A percentile compares a stretch with the other conserved stretches of the same genome.
These are phyloP conservation scores for Chaetomium globosum DNA, from an alignment of 2,329 filamentous ascomycete genomes.

Conservation along the genomic window DNA sequence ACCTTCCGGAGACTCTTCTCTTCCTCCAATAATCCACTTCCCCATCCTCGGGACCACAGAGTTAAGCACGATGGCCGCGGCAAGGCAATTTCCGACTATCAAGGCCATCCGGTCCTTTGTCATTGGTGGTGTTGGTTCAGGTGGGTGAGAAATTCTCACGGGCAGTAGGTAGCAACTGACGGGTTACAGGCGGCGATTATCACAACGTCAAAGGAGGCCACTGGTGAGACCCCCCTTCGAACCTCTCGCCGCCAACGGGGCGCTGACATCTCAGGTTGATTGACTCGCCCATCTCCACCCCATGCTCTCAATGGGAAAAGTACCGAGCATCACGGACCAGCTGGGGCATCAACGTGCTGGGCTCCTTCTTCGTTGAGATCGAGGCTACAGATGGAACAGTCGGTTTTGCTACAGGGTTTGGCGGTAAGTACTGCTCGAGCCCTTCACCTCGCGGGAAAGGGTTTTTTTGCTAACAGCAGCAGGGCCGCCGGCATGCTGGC, in stretches of 20 bases:
- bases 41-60: not conserved
- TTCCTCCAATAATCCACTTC: not conserved
- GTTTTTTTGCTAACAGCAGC: slow-evolving; percentile 24
- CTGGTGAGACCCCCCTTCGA: slow-evolving; percentile 52
- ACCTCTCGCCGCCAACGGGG: not conserved
- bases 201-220: slow-evolving; percentile 83
- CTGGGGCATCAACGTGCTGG: slow-evolving; percentile 94
- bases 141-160: slow-evolving; percentile 43
- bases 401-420: slow-evolving; percentile 91
- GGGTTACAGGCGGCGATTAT: slow-evolving; percentile 71
- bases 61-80: slow-evolving; percentile 49
- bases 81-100: slow-evolving; percentile 70
- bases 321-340: slow-evolving; percentile 86
- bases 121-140: slow-evolving; percentile 62
- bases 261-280: slow-evolving; percentile 70
- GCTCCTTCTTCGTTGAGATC: slow-evolving; percentile 88
- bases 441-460: too few relatives aligned
- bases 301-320: slow-evolving; percentile 85
- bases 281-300: slow-evolving; percentile 88
- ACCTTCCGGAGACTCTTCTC: not conserved
- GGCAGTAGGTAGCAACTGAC: slow-evolving; percentile 21
- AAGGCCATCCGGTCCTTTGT: slow-evolving; percentile 74
- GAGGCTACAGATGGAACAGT: slow-evolving; percentile 89
- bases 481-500: slow-evolving; percentile 89
- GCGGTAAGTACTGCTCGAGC: slow-evolving; percentile 53